Evolutionary conservation across 179 eudicot genomes (phyloP), one percentile per base, ranked within the genome.

Genomic region (Vitellaria paradoxa): DNA sequence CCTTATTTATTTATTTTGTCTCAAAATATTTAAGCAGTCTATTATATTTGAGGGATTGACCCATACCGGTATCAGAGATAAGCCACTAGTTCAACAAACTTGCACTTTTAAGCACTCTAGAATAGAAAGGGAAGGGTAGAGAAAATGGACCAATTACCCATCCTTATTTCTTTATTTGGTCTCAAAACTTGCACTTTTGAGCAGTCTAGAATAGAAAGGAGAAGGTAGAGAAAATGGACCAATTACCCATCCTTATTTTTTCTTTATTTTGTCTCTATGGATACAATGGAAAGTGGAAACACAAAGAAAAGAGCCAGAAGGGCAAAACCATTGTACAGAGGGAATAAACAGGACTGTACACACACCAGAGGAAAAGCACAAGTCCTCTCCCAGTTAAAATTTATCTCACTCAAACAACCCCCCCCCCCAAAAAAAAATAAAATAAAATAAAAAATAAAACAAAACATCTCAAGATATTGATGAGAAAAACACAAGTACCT

Each of bases 61-160:
- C 21, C 40, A 23, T 23, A 70, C 9, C 23, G 23, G 21, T 42
- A 20, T 69, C 40, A 30, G 30, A 65, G 47, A 64, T n/a, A 9
- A 26, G 11, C 20, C 40, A 45, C 9, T 73, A 13, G n/a, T 6
- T 10, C 40, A 64, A 47, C 4, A 62, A 23, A 26, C 24, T 49
- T 46, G 17, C 15, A 37, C 13, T 47, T 64, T 24, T 24, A 24
- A 68, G 0, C 7, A 63, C 63, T 7, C 11, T 53, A 26, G 26
- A 30, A 30, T 30, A 30, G 37, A 52, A 52, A 75, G 69, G 50
- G 52, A 76, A 65, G 47, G n/a, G 17, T 49, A 26, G 18, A 76
- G 20, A 76, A 76, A 64, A 20, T 11, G 50, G 52, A 20, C 6
- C 1, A 20, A 75, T 52, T 18, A 0, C 3, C 24, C 24, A 9